Evolutionary conservation across 2,329 filamentous ascomycete species (phyloP), one percentile per base, ranked within the genome.

Genomic region (Dothideomycetidae sp.): DNA sequence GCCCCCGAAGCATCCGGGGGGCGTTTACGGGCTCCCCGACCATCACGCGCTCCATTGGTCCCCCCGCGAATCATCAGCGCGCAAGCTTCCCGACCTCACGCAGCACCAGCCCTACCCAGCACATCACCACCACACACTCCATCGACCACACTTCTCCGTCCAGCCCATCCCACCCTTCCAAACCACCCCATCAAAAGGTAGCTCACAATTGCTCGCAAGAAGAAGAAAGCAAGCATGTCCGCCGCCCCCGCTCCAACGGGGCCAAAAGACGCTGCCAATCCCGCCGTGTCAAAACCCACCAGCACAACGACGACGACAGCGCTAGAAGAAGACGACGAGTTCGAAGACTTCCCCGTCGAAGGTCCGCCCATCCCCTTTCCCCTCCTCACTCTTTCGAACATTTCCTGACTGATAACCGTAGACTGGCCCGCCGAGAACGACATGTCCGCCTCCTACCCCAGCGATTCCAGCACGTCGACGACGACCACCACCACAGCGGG

Each of bases 331-430:
- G 90, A 98, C 55, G 90, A 98, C 60, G 90, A 98, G 66, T 98
- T 98, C 53, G 90, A 98, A 58, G 90, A 98, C 60, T 98, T 98
- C 55, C 90, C 90, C 16, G 81, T 93, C 40, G 88, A 98, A 64
- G 85, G 90, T 93, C n/a, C 17, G 13, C 13, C 10, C 33, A n/a
- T 10, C 10, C 16, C 33, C 4, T 36, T 29, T 2, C 21, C 17
- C 14, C 11, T 5, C 2, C 10, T 10, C 35, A 3, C 28, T 5
- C 3, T 18, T 18, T 5, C 21, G 10, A 14, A 5, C 31, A 5
- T 9, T 18, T 17, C 4, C 11, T n/a, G n/a, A n/a, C n/a, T n/a
- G n/a, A n/a, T n/a, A n/a, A n/a, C n/a, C n/a, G n/a, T n/a, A n/a
- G n/a, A n/a, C n/a, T n/a, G n/a, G n/a, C n/a, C n/a, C n/a, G 2